Evolutionary conservation across 2,329 filamentous ascomycete genomes (phyloP).

Genomic region (Talaromyces albobiverticillius): DNA sequence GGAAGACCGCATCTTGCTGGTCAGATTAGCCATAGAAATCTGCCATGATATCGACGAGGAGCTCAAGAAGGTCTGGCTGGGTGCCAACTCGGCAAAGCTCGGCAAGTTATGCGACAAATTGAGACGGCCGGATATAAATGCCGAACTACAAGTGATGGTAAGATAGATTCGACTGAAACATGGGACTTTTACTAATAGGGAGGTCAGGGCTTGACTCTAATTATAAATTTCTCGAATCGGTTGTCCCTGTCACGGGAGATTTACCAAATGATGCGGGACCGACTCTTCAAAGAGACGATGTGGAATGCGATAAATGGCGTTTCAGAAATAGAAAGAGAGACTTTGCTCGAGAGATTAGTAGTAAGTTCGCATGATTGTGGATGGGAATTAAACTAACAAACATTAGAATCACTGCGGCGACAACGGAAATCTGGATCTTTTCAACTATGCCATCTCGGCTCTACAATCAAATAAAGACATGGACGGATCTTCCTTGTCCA

Average conservation of each 20-base stretch:
- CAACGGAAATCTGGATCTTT: constrained; percentile 19
- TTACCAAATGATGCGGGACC: constrained; percentile 21
- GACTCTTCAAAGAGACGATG: constrained; percentile 25
- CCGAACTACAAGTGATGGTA: constrained; percentile 35
- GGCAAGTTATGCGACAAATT: constrained; percentile 39
- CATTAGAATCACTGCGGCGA: constrained; percentile 21
- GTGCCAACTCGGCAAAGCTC: constrained; percentile 30
- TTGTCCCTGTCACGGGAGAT: constrained; percentile 26
- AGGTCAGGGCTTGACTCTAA: constrained; percentile 30
- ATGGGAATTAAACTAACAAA: constrained; percentile 16
- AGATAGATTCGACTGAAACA: neutral
- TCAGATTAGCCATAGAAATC: constrained; percentile 35
- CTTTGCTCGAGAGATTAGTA: constrained; percentile 34
- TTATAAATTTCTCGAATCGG: constrained; percentile 26
- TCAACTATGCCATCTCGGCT: constrained; percentile 23
- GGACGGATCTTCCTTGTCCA: constrained; percentile 13
- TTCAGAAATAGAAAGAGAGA: constrained; percentile 22
- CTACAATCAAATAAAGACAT: constrained; percentile 16
- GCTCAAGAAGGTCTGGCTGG: constrained; percentile 34
- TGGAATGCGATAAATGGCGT: constrained; percentile 20
- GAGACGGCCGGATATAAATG: constrained; percentile 25
- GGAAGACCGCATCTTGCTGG: constrained; percentile 30
- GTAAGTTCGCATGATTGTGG: constrained; percentile 22
- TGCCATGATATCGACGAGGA: constrained; percentile 30
- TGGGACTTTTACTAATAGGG: neutral